Evolutionary conservation across 176 grass and related monocot species (phyloP), one percentile per base, ranked within the genome.

Genomic region (Hordeum marinum): DNA sequence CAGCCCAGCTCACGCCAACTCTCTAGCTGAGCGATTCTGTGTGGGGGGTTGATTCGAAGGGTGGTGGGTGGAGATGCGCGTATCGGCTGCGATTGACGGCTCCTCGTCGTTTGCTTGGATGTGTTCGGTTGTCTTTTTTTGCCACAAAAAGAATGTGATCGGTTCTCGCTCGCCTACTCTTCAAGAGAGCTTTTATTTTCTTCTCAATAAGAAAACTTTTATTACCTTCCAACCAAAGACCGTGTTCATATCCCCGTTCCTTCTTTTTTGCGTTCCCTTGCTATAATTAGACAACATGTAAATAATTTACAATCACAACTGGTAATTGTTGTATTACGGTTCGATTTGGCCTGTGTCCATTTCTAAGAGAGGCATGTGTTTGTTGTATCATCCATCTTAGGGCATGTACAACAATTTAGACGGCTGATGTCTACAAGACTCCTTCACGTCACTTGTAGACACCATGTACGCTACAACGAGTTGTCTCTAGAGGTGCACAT

Each of bases 1-100:
- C n/a, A n/a, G 15, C 9, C 15, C 63, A 50, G 80, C 86, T 83
- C 86, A 46, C 31, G 75, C 80, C 73, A 31, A 40, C n/a, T 63
- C n/a, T 35, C 27, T n/a, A 55, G 1, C 32, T 12, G 42, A 26
- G 45, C 61, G 2, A 29, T 46, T 58, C 14, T 76, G 7, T 21
- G 17, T n/a, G 34, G 29, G 23, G 29, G 21, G 18, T 21, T 37
- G n/a, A n/a, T n/a, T n/a, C n/a, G n/a, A n/a, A n/a, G n/a, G n/a
- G n/a, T 21, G 66, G 48, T 4, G 48, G 48, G n/a, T 76, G 48
- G 48, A 35, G 73, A 18, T 74, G 42, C 8, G 59, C 15, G 8
- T 20, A 63, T 41, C 37, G 11, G 25, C 15, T 8, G 58, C 4
- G 10, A 27, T 4, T 26, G 26, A 55, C 54, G 73, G 12, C 55